phyloP scores from a whole-genome alignment of 768 basidiomycete species.

The Mycena maculata region DNA sequence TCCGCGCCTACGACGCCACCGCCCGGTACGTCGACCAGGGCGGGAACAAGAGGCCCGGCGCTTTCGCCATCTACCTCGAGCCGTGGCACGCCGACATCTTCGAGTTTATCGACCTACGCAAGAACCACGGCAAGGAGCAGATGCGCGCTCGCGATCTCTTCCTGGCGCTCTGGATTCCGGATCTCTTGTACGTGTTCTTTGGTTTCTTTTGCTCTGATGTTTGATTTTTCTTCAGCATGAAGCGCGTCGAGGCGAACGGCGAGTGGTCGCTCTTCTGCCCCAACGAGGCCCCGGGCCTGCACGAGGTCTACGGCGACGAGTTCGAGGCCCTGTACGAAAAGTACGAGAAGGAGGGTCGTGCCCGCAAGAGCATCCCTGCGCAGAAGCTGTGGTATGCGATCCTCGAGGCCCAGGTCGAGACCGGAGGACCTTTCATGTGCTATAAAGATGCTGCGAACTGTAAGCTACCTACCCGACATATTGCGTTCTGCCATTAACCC shows the following conservation, averaged over 20 bases:
- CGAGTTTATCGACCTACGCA: constrained; percentile 96
- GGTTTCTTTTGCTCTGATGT: background rate
- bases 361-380: constrained; percentile 86
- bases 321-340: constrained; percentile 88
- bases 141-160: constrained; percentile 96
- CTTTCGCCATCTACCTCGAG: constrained; percentile 98
- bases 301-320: constrained; percentile 90
- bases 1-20: constrained; percentile 96
- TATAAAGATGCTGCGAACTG: constrained; percentile 98
- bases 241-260: constrained; percentile 89
- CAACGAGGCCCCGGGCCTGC: constrained; percentile 91
- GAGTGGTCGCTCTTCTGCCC: constrained; percentile 99
- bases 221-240: constrained; percentile 73
- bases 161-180: constrained; percentile 98
- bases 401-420: constrained; percentile 97
- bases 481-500: background rate
- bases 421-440: constrained; percentile 97
- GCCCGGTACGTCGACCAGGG: constrained; percentile 99
- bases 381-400: constrained; percentile 99
- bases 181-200: constrained; percentile 81
- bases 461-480: constrained; percentile 49
- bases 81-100: constrained; percentile 99
- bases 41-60: constrained; percentile 98
- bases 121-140: constrained; percentile 99
- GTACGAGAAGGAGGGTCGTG: constrained; percentile 92